A percentile compares a stretch with the other conserved stretches of the same genome.
Conservation (phyloP, 176 grass and related monocot genomes). For the Musa itinerans region DNA sequence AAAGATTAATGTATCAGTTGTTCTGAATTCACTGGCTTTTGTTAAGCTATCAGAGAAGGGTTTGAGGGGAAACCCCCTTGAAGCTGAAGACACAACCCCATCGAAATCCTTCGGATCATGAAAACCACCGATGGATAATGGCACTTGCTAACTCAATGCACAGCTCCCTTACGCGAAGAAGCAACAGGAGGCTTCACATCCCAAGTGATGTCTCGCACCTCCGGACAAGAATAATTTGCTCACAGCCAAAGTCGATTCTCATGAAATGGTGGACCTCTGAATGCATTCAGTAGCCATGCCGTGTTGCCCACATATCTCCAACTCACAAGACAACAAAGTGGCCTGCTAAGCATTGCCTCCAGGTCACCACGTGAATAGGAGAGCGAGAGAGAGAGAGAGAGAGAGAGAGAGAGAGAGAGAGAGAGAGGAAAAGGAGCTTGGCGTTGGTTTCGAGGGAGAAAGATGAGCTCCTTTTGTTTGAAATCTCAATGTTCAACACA, state of each 20-base stretch:
- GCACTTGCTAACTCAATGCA: no score
- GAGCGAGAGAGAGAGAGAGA: no score
- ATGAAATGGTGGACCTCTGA: conserved; percentile 11
- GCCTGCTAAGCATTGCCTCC: not conserved
- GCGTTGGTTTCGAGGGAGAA: not conserved
- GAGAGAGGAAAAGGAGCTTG: not conserved
- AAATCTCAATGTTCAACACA: no score
- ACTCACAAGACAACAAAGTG: conserved; percentile 15
- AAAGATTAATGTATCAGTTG: no score
- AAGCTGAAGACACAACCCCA: not conserved
- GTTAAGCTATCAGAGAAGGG: no score
- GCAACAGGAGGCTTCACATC: no score
- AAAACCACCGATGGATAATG: no score
- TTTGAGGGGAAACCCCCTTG: no score
- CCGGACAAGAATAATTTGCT: not conserved
- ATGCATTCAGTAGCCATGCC: not conserved
- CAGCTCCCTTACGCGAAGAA: no score
- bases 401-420: no score
- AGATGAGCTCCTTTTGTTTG: no score
- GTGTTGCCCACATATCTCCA: not conserved
- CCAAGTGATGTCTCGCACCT: not conserved
- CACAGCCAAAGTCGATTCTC: not conserved
- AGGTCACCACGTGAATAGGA: conserved; percentile 12
- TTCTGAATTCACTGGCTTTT: no score
- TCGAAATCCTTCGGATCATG: not conserved